A percentile compares a stretch with the other conserved stretches of the same genome.
These are phyloP conservation scores for Podospora pseudopauciseta DNA, from an alignment of 495 filamentous ascomycete species.

Conservation along the genomic window DNA sequence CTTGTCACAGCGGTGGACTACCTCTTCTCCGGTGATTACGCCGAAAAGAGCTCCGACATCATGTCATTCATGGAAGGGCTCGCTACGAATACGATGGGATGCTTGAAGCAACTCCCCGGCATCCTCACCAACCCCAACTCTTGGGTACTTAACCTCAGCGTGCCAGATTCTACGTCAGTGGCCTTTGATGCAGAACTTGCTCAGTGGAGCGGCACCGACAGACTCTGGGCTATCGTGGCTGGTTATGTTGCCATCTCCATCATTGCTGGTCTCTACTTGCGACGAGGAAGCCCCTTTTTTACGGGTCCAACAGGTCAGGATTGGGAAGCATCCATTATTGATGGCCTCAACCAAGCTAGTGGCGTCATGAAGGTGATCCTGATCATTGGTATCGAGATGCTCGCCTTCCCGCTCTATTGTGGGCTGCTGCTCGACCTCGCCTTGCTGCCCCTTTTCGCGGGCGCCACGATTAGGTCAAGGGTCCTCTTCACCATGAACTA, in stretches of 20 bases:
- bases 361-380: slow-evolving; percentile 97
- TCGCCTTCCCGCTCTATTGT: slow-evolving; percentile 93
- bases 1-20: slow-evolving; percentile 27
- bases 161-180: slow-evolving; percentile 33
- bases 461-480: slow-evolving; percentile 69
- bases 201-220: slow-evolving; percentile 73
- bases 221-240: slow-evolving; percentile 71
- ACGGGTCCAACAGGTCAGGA: slow-evolving; percentile 62
- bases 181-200: slow-evolving; percentile 60
- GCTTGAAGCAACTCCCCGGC: slow-evolving; percentile 15
- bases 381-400: slow-evolving; percentile 99
- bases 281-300: slow-evolving; percentile 61
- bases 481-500: slow-evolving; percentile 69
- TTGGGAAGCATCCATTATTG: slow-evolving; percentile 74
- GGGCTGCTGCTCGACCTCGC: slow-evolving; percentile 87
- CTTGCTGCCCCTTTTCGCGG: slow-evolving; percentile 80
- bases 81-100: slow-evolving; percentile 13
- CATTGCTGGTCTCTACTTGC: slow-evolving; percentile 73
- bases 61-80: slow-evolving; percentile 12
- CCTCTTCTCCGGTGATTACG: slow-evolving; percentile 34
- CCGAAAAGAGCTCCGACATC: slow-evolving; percentile 23
- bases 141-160: slow-evolving; percentile 51
- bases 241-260: slow-evolving; percentile 76
- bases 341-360: slow-evolving; percentile 84
- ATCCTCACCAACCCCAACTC: slow-evolving; percentile 32